Evolutionary conservation across 176 grass and related monocot genomes (phyloP).

Genomic region (Triticum monococcum): DNA sequence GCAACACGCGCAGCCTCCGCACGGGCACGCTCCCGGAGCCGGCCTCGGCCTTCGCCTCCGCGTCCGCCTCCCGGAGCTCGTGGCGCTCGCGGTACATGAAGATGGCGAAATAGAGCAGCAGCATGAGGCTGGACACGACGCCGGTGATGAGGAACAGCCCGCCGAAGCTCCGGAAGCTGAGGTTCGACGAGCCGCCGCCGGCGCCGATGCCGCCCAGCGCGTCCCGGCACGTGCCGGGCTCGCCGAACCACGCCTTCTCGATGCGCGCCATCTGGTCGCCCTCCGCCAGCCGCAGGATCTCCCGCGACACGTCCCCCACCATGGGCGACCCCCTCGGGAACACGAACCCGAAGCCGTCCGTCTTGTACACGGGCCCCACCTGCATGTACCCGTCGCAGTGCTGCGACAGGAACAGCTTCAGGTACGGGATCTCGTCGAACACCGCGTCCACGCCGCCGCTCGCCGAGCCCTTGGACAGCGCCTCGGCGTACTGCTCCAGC

Average conservation of each 20-base stretch:
- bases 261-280: constrained; percentile 42
- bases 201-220: not conserved
- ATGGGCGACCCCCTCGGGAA: constrained; percentile 48
- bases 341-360: not conserved
- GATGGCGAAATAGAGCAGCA: constrained; percentile 34
- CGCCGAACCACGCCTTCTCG: constrained; percentile 53
- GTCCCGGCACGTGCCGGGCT: not conserved
- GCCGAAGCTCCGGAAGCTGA: constrained; percentile 48
- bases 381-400: not conserved
- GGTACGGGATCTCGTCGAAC: constrained; percentile 1
- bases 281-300: constrained; percentile 51
- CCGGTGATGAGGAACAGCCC: constrained; percentile 71
- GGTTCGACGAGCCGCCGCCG: not conserved
- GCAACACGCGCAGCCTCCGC: constrained; percentile 32
- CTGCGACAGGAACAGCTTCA: not conserved
- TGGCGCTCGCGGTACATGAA: constrained; percentile 57
- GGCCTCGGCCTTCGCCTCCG: not conserved
- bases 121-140: constrained; percentile 33
- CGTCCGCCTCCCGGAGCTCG: constrained; percentile 22
- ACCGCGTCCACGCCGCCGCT: not conserved
- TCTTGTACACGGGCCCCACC: not conserved
- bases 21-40: constrained; percentile 1
- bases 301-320: constrained; percentile 49
- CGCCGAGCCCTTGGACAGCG: not conserved
- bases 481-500: not conserved